Conservation (phyloP, 495 filamentous ascomycete species). For the Cladorrhinum samala region DNA sequence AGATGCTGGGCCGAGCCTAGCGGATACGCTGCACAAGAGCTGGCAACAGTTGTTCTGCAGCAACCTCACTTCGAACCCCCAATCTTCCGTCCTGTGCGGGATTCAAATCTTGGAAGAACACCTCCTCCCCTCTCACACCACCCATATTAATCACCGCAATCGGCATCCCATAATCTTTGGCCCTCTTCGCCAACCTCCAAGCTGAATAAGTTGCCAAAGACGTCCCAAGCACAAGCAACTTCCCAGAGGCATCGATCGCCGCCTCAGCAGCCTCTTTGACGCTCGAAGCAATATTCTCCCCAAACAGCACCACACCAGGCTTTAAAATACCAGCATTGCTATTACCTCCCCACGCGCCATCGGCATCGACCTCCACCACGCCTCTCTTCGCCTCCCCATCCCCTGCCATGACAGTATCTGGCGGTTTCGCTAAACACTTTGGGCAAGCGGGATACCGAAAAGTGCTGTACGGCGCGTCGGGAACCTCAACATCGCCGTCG, state of each 20-base stretch:
- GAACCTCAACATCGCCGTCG: constrained; percentile 92
- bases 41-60: constrained; percentile 50
- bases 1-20: constrained; percentile 1
- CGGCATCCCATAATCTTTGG: constrained; percentile 73
- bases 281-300: constrained; percentile 65
- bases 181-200: constrained; percentile 80
- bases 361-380: constrained; percentile 63
- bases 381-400: constrained; percentile 45
- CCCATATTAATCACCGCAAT: constrained; percentile 81
- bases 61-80: constrained; percentile 48
- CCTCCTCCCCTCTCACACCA: constrained; percentile 72
- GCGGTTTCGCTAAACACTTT: constrained; percentile 64
- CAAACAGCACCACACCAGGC: constrained; percentile 92
- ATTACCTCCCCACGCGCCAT: constrained; percentile 68
- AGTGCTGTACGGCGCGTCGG: constrained; percentile 74
- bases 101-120: constrained; percentile 52
- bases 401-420: constrained; percentile 41
- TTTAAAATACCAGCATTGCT: constrained; percentile 81
- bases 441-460: constrained; percentile 92
- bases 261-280: constrained; percentile 74
- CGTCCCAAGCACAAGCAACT: constrained; percentile 75
- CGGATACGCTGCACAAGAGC: constrained; percentile 41
- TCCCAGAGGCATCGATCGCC: constrained; percentile 66
- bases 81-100: constrained; percentile 40
- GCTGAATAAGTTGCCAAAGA: constrained; percentile 93